Conservation (phyloP, 1,284 basidiomycete species). For the Inonotus obliquus region DNA sequence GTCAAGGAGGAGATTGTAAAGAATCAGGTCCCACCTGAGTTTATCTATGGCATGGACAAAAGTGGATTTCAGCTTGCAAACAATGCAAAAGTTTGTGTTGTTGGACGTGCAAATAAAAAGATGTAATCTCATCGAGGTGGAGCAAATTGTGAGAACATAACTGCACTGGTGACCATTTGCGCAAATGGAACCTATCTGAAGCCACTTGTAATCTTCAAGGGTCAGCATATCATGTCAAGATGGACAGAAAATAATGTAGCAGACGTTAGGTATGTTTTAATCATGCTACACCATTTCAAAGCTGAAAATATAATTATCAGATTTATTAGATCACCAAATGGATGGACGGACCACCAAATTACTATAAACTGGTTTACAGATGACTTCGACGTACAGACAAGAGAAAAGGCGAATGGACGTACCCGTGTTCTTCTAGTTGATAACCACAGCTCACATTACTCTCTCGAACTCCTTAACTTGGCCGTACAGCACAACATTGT, state of each 20-base stretch:
- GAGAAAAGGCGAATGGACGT: slow-evolving; percentile 29
- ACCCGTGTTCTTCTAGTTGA: slow-evolving; percentile 32
- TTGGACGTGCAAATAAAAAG: slow-evolving; percentile 28
- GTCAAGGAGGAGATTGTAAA: slow-evolving; percentile 11
- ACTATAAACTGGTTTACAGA: slow-evolving; percentile 28
- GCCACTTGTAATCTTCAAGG: slow-evolving; percentile 9
- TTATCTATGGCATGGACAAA: slow-evolving; percentile 35
- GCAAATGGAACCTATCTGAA: not conserved
- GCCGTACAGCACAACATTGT: slow-evolving; percentile 30
- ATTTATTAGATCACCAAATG: slow-evolving; percentile 8
- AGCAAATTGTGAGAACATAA: slow-evolving; percentile 32
- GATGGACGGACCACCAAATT: slow-evolving; percentile 27
- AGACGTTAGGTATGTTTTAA: slow-evolving; percentile 25
- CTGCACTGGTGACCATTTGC: slow-evolving; percentile 11
- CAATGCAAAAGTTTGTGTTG: slow-evolving; percentile 21
- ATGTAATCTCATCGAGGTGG: slow-evolving; percentile 24
- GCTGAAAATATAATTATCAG: not conserved
- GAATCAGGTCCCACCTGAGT: slow-evolving; percentile 22
- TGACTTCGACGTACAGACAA: slow-evolving; percentile 32
- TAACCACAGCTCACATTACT: slow-evolving; percentile 38
- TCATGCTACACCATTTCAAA: not conserved
- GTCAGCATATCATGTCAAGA: slow-evolving; percentile 25
- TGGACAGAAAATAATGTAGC: slow-evolving; percentile 28
- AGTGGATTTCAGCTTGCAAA: slow-evolving; percentile 28
- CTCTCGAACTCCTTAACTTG: slow-evolving; percentile 30